Base-by-base conservation (phyloP, 225 moss, liverwort and hornwort genomes). In the Marchantia paleacea region DNA sequence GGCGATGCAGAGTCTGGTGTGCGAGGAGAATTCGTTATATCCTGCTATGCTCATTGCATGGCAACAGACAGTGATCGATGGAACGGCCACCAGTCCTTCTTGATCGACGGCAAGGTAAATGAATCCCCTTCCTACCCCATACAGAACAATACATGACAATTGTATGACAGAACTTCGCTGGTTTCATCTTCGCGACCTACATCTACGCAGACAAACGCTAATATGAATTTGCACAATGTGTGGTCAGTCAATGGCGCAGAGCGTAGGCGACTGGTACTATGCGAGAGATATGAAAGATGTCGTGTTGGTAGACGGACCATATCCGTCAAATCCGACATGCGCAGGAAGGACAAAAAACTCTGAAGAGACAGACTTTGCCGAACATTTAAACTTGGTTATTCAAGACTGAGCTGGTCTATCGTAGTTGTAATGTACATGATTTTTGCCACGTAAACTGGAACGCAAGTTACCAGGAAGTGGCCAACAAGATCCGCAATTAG, bases 1-100 rank as follows among this genome's bases (percentile, higher is more conserved):
- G 78, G 26, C 4, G 20, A 5, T 30, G 24, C 19, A 14, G 11
- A 14, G 16, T 25, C 78, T 3, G 50, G 6, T 30, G 28, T 0
- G 6, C 52, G 52, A 10, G 80, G 80, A 25, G 62, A 73, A 22
- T 80, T 80, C 49, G 51, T 80, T 0, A 74, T 80, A 20, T 80
- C 80, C 8, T 80, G 80, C 50, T 63, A 1, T 18, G 60, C 80
- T 14, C 80, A 80, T 52, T 80, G 80, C 73, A 80, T 80, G 80
- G 24, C 52, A 26, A 10, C 29, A 16, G 74, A 51, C 16, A 73
- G 8, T 67, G 7, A 30, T 15, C 79, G 69, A 19, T 79, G 79
- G 79, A 69, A 55, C 79, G 55, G 55, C 30, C 30, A n/a, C 9
- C 18, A 29, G 16, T 53, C 28, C 9, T 79, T 54, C 47, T 26